Evolutionary conservation across 441 rosid species (phyloP), one percentile per base, ranked within the genome.

Genomic region (Corymbia calophylla): DNA sequence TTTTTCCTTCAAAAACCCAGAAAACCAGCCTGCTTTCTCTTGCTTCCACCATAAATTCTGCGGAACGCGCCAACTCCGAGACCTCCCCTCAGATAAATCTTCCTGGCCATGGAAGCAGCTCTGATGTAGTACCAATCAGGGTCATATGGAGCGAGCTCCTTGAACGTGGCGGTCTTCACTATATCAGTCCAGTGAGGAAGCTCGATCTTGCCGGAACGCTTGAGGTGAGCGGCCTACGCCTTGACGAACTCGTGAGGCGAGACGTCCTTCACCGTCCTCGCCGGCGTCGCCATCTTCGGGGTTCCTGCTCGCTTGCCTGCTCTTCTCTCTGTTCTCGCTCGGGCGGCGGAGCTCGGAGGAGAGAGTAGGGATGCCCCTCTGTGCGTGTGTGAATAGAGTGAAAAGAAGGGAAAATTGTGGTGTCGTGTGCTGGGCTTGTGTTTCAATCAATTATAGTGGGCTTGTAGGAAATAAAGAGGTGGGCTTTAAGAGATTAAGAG

Each of bases 101-200:
- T 86, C 87, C 87, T 86, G 66, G 87, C 87, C 87, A 86, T 86
- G 66, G 87, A 86, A 86, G 87, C 87, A 1, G 87, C 87, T 49
- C 87, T 54, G 87, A 86, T 54, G 29, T 18, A 86, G 87, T 86
- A 86, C 87, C 87, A 86, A 53, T 86, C 87, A 29, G 87, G 87
- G 49, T 86, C 87, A 23, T 86, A 86, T 29, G 87, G 87, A 53
- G 87, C 87, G 7, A 86, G 87, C 87, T 86, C 87, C 87, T 86
- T 86, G 87, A 86, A 86, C 44, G 66, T 86, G 27, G 48, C 87
- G 31, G 87, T 86, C 87, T 86, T 86, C 49, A 86, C 87, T 53
- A 86, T 86, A n/a, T 86, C 87, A 51, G 87, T 86, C 87, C 87
- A 86, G 49, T 32, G 87, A 86, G 87, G 66, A 53, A 54, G 87